Evolutionary conservation across 108 stramenopile species (phyloP), one percentile per base, ranked within the genome.

Genomic region (Nannochloropsis gaditana): DNA sequence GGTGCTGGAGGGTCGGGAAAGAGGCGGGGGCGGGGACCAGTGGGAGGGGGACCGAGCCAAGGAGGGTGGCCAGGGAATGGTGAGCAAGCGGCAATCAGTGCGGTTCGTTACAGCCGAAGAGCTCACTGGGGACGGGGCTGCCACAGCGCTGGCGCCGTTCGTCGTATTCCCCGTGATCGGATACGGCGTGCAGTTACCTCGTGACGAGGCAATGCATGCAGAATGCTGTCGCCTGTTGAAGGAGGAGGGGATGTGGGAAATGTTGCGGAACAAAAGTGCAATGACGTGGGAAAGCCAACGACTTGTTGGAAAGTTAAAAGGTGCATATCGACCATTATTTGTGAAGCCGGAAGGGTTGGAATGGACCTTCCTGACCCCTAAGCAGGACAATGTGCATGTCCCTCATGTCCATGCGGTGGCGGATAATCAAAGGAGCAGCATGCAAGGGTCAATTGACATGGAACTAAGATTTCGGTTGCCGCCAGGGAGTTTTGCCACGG

Each of bases 401-500:
- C 1, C 31, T 31, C 31, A 31, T 31, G 31, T 31, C 31, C 31
- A 31, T 31, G 31, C 31, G 31, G 31, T 31, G 31, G 31, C 31
- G 10, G 47, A 15, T 50, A 1, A 6, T 73, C 59, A 73, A 73
- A 73, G 31, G 59, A 73, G 59, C 4, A 73, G 59, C 15, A 73
- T 15, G 59, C 15, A n/a, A 6, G 31, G 31, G 31, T 31, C 3
- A 8, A 8, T 73, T 15, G 59, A 73, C 59, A 6, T 73, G 8
- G 59, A 73, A 8, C 59, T 73, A 4, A n/a, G 19, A 4, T 73
- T 73, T 73, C 59, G n/a, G 59, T n/a, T 73, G 6, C 59, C 59
- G 59, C 59, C 59, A n/a, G 59, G 59, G n/a, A 73, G 59, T n/a
- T 73, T 73, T 73, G 59, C 59, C 19, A 73, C 59, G 15, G 59